A percentile compares a stretch with the other conserved stretches of the same genome.
Evolutionary conservation across 2,329 filamentous ascomycete genomes (phyloP).

Genomic region (Hymenoscyphus fructigenus): DNA sequence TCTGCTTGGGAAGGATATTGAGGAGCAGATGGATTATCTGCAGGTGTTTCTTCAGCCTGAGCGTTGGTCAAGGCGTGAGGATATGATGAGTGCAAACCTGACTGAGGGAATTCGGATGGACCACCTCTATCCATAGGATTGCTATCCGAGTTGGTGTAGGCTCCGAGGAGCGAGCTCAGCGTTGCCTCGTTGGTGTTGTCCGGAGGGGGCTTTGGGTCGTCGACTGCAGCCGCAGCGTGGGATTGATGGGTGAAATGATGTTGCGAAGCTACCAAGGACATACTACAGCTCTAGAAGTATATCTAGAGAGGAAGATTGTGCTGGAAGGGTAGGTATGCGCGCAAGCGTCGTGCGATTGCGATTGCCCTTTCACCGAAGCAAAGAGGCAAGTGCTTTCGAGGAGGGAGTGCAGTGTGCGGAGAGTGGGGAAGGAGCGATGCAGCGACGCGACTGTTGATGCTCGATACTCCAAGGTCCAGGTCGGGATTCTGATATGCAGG

Average conservation of each 20-base stretch:
- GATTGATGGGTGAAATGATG: slow-evolving; percentile 28
- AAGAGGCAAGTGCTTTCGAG: not conserved
- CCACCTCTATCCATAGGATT: slow-evolving; percentile 58
- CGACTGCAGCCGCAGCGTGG: slow-evolving; percentile 23
- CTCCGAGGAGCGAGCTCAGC: slow-evolving; percentile 34
- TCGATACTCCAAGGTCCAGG: too few relatives aligned
- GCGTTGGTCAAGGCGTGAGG: slow-evolving; percentile 63
- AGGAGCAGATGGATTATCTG: slow-evolving; percentile 93
- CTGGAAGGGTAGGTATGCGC: not conserved
- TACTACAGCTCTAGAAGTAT: slow-evolving; percentile 32
- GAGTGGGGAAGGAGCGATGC: not conserved
- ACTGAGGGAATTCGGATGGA: slow-evolving; percentile 77
- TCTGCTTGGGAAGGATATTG: slow-evolving; percentile 84
- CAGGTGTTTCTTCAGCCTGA: slow-evolving; percentile 78
- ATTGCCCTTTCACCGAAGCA: not conserved
- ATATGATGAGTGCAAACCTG: slow-evolving; percentile 80
- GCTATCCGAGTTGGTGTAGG: slow-evolving; percentile 32
- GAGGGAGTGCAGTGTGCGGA: not conserved
- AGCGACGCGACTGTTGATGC: not conserved
- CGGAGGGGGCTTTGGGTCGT: slow-evolving; percentile 17
- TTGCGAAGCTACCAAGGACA: slow-evolving; percentile 37
- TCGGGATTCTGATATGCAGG: not conserved
- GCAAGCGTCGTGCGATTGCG: slow-evolving; percentile 3
- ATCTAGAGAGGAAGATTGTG: not conserved
- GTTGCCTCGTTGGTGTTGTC: slow-evolving; percentile 31